Evolutionary conservation across 495 filamentous ascomycete species (phyloP), one percentile per base, ranked within the genome.

Genomic region (Lasiosphaeriaceae sp.): DNA sequence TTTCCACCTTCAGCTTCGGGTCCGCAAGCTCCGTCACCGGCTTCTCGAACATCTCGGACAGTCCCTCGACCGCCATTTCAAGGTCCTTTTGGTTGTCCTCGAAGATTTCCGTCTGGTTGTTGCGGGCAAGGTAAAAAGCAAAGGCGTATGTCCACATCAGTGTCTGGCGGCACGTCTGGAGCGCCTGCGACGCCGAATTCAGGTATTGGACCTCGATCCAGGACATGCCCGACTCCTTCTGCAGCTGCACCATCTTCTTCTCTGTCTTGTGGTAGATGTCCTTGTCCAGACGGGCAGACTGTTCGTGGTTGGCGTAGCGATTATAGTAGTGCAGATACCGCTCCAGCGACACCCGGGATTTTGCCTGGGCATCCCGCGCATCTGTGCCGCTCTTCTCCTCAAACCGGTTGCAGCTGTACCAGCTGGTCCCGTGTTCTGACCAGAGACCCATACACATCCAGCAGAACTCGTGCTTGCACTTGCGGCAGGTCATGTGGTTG

Each of bases 361-460:
- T 88, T 11, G 95, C 92, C 69, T 97, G 95, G 2, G 88, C 90
- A 64, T 92, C 89, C 16, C 95, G 81, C 4, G 93, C 94, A 41
- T 97, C 94, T 0, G 80, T 79, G 0, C 95, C 94, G 51, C 90
- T 95, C 76, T 90, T 96, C 73, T 97, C 94, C 67, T 97, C 94
- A 67, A 88, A 98, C 6, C 94, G 80, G 65, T 95, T 98, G 81
- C 94, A 98, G 70, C 96, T 98, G 74, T 98, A 98, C 94, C 94
- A 98, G 74, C 91, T 96, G n/a, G 94, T 97, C 55, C 94, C 94
- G 66, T 98, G 94, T 70, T 98, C 94, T 1, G 90, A 92, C 94
- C 94, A 98, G 9, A 96, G 77, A 1, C 94, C 94, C 94, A 98
- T 98, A 71, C 94, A 98, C 85, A 98, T 97, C 94, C 94, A 98